These are phyloP conservation scores for Phytophthora idaei DNA, from an alignment of 352 stramenopile genomes.

Conservation along the genomic window DNA sequence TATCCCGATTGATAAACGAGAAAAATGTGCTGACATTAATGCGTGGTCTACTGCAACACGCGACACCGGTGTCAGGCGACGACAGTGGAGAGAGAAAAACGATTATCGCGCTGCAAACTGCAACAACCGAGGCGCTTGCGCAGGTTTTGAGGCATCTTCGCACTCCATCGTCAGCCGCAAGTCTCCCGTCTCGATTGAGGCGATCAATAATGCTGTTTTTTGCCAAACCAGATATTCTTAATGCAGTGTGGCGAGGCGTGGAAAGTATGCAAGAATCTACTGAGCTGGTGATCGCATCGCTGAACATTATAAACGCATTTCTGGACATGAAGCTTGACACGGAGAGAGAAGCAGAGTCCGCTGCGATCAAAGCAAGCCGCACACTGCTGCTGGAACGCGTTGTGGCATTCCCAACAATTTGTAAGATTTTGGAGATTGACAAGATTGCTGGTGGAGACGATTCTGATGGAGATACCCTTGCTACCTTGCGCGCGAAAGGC, in stretches of 20 bases:
- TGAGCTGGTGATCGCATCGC: constrained; percentile 52
- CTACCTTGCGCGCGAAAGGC: constrained; percentile 62
- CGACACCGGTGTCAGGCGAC: background rate
- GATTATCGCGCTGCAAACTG: constrained; percentile 39
- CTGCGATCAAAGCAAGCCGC: constrained; percentile 41
- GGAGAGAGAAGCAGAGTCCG: constrained; percentile 28
- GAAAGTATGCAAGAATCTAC: constrained; percentile 16
- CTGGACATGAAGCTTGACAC: constrained; percentile 53
- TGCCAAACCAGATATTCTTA: constrained; percentile 43
- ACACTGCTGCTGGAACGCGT: constrained; percentile 45
- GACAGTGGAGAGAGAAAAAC: constrained; percentile 11
- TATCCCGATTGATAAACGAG: constrained; percentile 51
- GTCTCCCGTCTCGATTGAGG: constrained; percentile 36
- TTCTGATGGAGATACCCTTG: constrained; percentile 13
- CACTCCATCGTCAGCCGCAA: constrained; percentile 24
- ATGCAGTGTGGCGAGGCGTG: constrained; percentile 50
- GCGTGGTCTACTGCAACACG: constrained; percentile 34
- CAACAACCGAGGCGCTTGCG: constrained; percentile 50
- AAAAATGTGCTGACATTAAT: constrained; percentile 42
- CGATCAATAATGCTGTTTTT: constrained; percentile 43
- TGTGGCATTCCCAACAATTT: constrained; percentile 35
- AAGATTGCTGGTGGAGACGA: background rate
- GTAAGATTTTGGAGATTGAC: constrained; percentile 33
- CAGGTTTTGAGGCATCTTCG: constrained; percentile 65
- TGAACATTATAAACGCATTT: constrained; percentile 72